Evolutionary conservation across 306 rosid genomes (phyloP).

Genomic region (Corylus heterophylla): DNA sequence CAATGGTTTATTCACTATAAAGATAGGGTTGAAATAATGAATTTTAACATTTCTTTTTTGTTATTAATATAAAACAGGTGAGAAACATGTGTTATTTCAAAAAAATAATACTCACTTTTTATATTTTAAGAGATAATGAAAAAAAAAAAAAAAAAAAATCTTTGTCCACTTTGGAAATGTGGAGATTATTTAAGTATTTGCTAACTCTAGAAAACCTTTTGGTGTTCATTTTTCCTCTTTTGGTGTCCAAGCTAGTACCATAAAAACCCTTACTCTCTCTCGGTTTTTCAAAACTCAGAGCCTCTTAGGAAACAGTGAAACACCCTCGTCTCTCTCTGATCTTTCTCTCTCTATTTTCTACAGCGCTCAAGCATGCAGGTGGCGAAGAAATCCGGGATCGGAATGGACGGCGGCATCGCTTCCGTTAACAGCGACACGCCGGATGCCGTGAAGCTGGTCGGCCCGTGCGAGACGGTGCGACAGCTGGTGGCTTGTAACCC

Average conservation of each 20-base stretch:
- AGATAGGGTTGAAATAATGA: too few relatives aligned
- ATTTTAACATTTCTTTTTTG: too few relatives aligned
- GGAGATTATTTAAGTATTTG: too few relatives aligned
- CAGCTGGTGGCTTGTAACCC: conserved; percentile 56
- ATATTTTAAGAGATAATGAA: too few relatives aligned
- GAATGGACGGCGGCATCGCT: neutral
- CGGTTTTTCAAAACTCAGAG: neutral
- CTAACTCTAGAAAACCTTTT: neutral
- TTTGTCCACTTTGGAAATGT: too few relatives aligned
- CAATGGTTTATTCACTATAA: too few relatives aligned
- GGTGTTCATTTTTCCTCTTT: neutral
- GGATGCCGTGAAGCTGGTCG: neutral
- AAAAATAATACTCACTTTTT: too few relatives aligned
- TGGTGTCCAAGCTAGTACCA: neutral
- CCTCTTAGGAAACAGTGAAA: neutral
- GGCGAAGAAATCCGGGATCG: conserved; percentile 32
- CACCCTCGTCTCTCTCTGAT: too few relatives aligned
- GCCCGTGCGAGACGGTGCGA: conserved; percentile 45
- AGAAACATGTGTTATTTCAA: too few relatives aligned
- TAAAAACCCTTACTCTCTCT: neutral
- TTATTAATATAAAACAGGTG: too few relatives aligned
- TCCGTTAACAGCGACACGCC: neutral
- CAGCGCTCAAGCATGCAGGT: conserved; percentile 35
- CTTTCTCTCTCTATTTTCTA: neutral
- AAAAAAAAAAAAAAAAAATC: too few relatives aligned